Evolutionary conservation across 768 basidiomycete species (phyloP).

Genomic region (Rickenella mellea): DNA sequence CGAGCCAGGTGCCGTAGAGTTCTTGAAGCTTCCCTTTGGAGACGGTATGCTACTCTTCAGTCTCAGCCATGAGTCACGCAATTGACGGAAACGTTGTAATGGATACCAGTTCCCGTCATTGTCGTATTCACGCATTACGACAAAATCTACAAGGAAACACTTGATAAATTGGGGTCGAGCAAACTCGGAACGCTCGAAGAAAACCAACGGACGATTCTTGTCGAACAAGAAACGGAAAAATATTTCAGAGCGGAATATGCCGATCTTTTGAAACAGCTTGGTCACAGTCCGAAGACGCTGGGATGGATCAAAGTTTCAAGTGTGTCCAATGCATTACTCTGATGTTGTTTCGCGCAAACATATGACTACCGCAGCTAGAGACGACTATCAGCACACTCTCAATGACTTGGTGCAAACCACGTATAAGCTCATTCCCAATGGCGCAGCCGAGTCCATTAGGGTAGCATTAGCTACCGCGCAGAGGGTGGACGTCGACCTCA

Average conservation of each 20-base stretch:
- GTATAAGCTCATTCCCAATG: not conserved
- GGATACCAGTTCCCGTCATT: constrained; percentile 19
- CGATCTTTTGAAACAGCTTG: not conserved
- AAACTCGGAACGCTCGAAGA: not conserved
- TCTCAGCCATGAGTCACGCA: not conserved
- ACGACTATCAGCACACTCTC: no score
- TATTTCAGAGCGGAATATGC: constrained; percentile 1
- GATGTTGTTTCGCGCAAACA: no score
- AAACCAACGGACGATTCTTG: constrained; percentile 1
- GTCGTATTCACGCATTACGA: constrained; percentile 27
- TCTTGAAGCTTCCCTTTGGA: constrained; percentile 15
- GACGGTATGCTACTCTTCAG: constrained; percentile 8
- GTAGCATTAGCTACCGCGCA: constrained; percentile 9
- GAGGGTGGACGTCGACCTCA: constrained; percentile 4
- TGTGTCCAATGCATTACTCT: no score
- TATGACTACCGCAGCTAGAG: no score
- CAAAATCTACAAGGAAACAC: constrained; percentile 6
- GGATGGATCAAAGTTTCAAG: constrained; percentile 7
- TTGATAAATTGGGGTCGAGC: not conserved
- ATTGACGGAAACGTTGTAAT: no score
- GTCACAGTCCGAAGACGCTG: not conserved
- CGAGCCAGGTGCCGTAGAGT: constrained; percentile 18
- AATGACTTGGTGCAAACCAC: not conserved
- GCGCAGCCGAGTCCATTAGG: constrained; percentile 3
- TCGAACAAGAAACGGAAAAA: constrained; percentile 1